Percentiles rank a stretch among this genome's conserved stretches.
Evolutionary conservation across 192 early-diverging fungal genomes (phyloP).

Genomic region (Coemansia sp.): DNA sequence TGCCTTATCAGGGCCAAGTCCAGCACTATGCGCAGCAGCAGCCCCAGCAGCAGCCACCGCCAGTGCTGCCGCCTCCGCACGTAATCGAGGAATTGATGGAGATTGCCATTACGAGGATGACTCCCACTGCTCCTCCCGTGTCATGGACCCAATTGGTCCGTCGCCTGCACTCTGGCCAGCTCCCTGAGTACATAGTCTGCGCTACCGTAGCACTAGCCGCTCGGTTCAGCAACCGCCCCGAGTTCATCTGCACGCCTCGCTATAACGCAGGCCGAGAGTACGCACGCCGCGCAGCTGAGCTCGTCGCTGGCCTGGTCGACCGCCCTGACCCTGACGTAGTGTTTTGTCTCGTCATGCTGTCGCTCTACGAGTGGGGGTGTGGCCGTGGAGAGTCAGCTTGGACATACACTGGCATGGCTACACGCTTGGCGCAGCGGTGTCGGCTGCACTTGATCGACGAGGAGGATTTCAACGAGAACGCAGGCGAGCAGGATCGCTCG

Average conservation of each 20-base stretch:
- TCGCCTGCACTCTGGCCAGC: slow-evolving; percentile 42
- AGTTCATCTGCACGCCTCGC: slow-evolving; percentile 46
- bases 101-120: slow-evolving; percentile 36
- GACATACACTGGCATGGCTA: slow-evolving; percentile 54
- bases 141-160: slow-evolving; percentile 30
- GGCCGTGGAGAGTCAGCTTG: slow-evolving; percentile 55
- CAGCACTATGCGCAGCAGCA: slow-evolving; percentile 10
- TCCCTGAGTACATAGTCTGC: slow-evolving; percentile 48
- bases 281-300: slow-evolving; percentile 50
- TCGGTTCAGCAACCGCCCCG: slow-evolving; percentile 46
- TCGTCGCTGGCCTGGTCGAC: slow-evolving; percentile 43
- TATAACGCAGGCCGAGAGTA: slow-evolving; percentile 52
- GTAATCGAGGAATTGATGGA: slow-evolving; percentile 52
- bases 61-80: slow-evolving; percentile 27
- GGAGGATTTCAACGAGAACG: slow-evolving; percentile 52
- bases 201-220: slow-evolving; percentile 42
- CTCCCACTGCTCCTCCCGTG: slow-evolving; percentile 39
- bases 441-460: slow-evolving; percentile 52
- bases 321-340: slow-evolving; percentile 51
- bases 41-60: slow-evolving; percentile 3
- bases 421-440: slow-evolving; percentile 48
- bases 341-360: slow-evolving; percentile 45
- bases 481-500: slow-evolving; percentile 25
- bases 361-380: slow-evolving; percentile 54
- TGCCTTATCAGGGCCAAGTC: neutral